Percentiles rank a stretch among this genome's conserved stretches.
Evolutionary conservation across 495 filamentous ascomycete species (phyloP).

Genomic region (Physcia stellaris): DNA sequence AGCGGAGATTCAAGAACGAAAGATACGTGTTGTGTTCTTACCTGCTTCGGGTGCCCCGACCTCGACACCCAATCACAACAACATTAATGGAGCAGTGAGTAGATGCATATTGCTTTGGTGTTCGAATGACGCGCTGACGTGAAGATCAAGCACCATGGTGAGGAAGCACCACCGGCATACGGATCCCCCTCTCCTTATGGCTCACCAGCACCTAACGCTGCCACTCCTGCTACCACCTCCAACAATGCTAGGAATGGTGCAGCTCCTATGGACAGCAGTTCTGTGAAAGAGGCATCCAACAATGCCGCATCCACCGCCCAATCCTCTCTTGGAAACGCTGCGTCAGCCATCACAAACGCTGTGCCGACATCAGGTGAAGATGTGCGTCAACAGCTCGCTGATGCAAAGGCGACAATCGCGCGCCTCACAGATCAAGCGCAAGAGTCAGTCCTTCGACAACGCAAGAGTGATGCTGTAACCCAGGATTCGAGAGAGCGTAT

Average conservation of each 20-base stretch:
- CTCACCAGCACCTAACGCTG: constrained; percentile 31
- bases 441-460: constrained; percentile 58
- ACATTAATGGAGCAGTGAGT: constrained; percentile 35
- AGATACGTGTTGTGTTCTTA: constrained; percentile 86
- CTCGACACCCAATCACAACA: constrained; percentile 25
- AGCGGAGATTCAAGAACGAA: constrained; percentile 70
- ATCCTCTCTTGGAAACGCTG: constrained; percentile 25
- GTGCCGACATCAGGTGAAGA: constrained; percentile 44
- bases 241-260: no score
- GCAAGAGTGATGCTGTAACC: constrained; percentile 33
- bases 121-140: neutral
- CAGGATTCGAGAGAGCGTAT: constrained; percentile 24
- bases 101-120: neutral
- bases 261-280: constrained; percentile 2
- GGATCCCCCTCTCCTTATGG: constrained; percentile 39
- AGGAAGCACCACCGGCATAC: constrained; percentile 42
- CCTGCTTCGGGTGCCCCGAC: constrained; percentile 37
- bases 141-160: constrained; percentile 13
- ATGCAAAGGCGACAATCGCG: constrained; percentile 63
- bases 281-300: neutral
- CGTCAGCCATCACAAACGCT: constrained; percentile 27
- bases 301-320: constrained; percentile 13
- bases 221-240: no score
- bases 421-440: constrained; percentile 54
- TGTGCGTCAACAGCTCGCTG: constrained; percentile 53